Percentiles rank a stretch among this genome's conserved stretches.
Evolutionary conservation across 2,329 filamentous ascomycete genomes (phyloP).

Genomic region (Penicillium verrucosum): DNA sequence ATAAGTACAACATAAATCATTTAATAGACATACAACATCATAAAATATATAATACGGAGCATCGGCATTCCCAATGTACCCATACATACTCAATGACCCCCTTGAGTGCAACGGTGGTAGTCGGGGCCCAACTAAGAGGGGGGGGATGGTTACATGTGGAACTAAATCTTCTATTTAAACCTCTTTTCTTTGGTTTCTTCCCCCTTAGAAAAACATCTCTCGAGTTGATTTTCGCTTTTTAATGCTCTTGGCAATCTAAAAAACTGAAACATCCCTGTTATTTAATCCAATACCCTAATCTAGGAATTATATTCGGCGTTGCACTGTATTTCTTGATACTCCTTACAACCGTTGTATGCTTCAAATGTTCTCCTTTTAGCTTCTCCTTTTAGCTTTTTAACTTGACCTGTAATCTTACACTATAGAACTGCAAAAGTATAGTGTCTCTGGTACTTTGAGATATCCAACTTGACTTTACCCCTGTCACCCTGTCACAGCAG

Average conservation of each 20-base stretch:
- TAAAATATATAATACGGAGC: background rate
- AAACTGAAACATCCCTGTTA: conserved; percentile 3
- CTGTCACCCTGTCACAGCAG: background rate
- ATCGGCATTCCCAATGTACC: conserved; percentile 14
- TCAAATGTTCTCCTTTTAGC: background rate
- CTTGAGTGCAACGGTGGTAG: conserved; percentile 32
- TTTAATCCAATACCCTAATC: background rate
- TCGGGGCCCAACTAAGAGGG: conserved; percentile 15
- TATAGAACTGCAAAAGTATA: background rate
- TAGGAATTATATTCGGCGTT: background rate
- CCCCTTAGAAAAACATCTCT: background rate
- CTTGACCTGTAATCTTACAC: background rate
- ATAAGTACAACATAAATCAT: no score
- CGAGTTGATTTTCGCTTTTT: background rate
- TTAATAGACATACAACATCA: no score
- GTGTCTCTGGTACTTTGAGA: background rate
- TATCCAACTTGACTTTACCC: background rate
- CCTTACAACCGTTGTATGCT: background rate
- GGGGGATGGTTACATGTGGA: conserved; percentile 28
- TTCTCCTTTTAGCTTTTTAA: background rate
- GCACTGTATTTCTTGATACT: background rate
- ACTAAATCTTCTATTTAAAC: conserved; percentile 15
- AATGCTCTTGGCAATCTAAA: background rate
- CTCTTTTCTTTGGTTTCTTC: background rate
- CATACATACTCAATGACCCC: conserved; percentile 24